Percentiles rank a stretch among this genome's conserved stretches.
These are phyloP conservation scores for Endogone sp. DNA, from an alignment of 192 early-diverging fungal genomes.

Conservation along the genomic window DNA sequence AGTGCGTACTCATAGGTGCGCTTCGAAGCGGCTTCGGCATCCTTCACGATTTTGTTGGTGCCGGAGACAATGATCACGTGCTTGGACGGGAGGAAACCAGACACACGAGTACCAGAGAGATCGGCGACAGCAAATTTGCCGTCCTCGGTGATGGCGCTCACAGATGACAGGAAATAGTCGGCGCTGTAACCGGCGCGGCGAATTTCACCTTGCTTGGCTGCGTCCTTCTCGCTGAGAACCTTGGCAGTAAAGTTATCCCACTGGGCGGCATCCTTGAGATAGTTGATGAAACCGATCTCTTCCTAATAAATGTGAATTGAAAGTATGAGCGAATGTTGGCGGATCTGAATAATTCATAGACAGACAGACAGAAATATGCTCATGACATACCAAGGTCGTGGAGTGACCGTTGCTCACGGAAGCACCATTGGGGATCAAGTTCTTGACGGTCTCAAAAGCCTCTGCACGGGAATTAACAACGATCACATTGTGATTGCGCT, in stretches of 20 bases:
- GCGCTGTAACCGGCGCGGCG: slow-evolving; percentile 31
- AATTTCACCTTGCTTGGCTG: slow-evolving; percentile 28
- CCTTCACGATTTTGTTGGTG: slow-evolving; percentile 41
- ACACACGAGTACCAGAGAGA: slow-evolving; percentile 31
- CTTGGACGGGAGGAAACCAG: slow-evolving; percentile 24
- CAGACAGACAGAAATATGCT: too few species aligned
- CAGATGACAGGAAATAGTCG: slow-evolving; percentile 35
- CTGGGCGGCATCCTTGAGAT: slow-evolving; percentile 34
- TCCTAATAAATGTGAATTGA: not conserved
- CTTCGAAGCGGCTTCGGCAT: slow-evolving; percentile 27
- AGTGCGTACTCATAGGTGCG: slow-evolving; percentile 19
- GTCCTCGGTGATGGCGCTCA: slow-evolving; percentile 27
- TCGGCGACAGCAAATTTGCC: slow-evolving; percentile 23
- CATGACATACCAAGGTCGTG: slow-evolving; percentile 21
- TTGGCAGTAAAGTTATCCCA: slow-evolving; percentile 33
- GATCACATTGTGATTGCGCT: slow-evolving; percentile 30
- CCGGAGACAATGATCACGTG: slow-evolving; percentile 29
- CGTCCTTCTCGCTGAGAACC: slow-evolving; percentile 25
- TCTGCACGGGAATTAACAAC: slow-evolving; percentile 24
- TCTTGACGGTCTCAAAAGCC: slow-evolving; percentile 31
- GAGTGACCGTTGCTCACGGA: slow-evolving; percentile 40
- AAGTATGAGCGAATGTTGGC: too few species aligned
- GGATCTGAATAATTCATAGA: too few species aligned
- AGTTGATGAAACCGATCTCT: slow-evolving; percentile 41
- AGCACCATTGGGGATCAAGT: slow-evolving; percentile 16